phyloP scores from a whole-genome alignment of 2,329 filamentous ascomycete genomes.

The Alternaria brassicicola region DNA sequence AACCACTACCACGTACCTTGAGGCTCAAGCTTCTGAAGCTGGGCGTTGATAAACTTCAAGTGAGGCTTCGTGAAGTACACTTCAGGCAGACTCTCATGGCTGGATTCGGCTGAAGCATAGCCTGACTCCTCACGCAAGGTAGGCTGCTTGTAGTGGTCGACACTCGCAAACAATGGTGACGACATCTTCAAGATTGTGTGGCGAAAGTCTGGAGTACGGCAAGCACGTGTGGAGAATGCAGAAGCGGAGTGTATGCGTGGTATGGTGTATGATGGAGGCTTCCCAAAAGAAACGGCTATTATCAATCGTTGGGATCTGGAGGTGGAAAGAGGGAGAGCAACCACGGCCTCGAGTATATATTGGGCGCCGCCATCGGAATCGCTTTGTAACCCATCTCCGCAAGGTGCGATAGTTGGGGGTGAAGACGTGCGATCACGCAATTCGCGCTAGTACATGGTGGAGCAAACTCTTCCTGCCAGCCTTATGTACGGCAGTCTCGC shows the following conservation, averaged over 20 bases:
- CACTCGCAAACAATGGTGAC: slow-evolving; percentile 33
- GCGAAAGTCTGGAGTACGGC: slow-evolving; percentile 2
- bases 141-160: slow-evolving; percentile 34
- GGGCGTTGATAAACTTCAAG: slow-evolving; percentile 86
- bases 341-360: slow-evolving; percentile 36
- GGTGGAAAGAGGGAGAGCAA: slow-evolving; percentile 21
- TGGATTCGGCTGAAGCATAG: slow-evolving; percentile 75
- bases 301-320: slow-evolving; percentile 29
- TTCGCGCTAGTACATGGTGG: slow-evolving; percentile 35
- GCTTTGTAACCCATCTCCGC: slow-evolving; percentile 41
- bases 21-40: slow-evolving; percentile 85
- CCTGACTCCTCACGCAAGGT: slow-evolving; percentile 71
- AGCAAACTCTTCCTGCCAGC: slow-evolving; percentile 28
- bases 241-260: slow-evolving; percentile 14
- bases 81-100: slow-evolving; percentile 69
- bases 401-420: slow-evolving; percentile 34
- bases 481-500: slow-evolving; percentile 28
- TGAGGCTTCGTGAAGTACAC: slow-evolving; percentile 87
- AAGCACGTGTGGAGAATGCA: slow-evolving; percentile 30
- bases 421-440: slow-evolving; percentile 46
- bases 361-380: slow-evolving; percentile 34
- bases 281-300: slow-evolving; percentile 28
- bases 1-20: slow-evolving; percentile 60
- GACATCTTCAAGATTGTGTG: slow-evolving; percentile 31
- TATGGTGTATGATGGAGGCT: slow-evolving; percentile 18